Percentiles rank a stretch among this genome's conserved stretches.
These are phyloP conservation scores for Xerocomus nothofagi DNA, from an alignment of 1,284 basidiomycete species.

Conservation along the genomic window DNA sequence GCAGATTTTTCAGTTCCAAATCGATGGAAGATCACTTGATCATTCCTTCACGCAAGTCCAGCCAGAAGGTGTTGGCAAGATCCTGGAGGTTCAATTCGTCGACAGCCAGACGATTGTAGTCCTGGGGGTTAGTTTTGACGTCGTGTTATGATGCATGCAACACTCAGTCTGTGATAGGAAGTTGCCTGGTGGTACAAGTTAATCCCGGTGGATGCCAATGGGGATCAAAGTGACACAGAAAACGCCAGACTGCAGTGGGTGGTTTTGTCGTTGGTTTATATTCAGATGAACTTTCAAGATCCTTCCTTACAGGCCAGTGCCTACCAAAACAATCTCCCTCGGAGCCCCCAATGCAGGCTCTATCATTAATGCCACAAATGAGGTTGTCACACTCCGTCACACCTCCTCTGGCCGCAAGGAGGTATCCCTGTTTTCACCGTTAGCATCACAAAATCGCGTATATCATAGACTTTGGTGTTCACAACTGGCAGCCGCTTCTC, in stretches of 20 bases:
- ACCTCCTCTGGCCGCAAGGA: conserved; percentile 24
- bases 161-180: conserved; percentile 19
- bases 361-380: conserved; percentile 11
- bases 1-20: conserved; percentile 28
- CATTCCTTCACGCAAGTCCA: conserved; percentile 13
- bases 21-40: background rate
- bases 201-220: conserved; percentile 15
- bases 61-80: conserved; percentile 22
- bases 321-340: conserved; percentile 11
- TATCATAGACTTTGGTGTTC: conserved; percentile 24
- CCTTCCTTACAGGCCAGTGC: conserved; percentile 12
- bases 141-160: background rate
- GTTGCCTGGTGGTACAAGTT: conserved; percentile 27
- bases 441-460: conserved; percentile 10
- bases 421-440: conserved; percentile 15
- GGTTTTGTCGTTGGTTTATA: background rate
- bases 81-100: conserved; percentile 23
- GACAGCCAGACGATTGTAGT: conserved; percentile 27
- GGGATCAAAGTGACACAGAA: conserved; percentile 11
- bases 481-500: background rate
- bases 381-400: conserved; percentile 21
- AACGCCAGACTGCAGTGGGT: conserved; percentile 24
- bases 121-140: conserved; percentile 24
- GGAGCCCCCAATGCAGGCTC: conserved; percentile 4
- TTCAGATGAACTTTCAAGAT: conserved; percentile 11